Evolutionary conservation across 169 alveolate species (phyloP).

Genomic region (Neospora caninum): DNA sequence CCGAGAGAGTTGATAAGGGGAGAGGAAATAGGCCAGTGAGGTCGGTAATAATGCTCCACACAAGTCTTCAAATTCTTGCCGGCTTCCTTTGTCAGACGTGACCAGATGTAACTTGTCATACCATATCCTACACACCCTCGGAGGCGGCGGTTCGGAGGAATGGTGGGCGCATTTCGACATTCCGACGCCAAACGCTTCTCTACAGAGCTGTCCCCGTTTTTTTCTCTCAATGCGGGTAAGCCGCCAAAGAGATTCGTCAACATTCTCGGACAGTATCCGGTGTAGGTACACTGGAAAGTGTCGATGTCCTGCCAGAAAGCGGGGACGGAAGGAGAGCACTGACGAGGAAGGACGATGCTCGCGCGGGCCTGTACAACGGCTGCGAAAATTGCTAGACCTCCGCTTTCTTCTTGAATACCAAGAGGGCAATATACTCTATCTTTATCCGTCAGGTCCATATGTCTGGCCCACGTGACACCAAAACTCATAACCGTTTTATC

Average conservation of each 20-base stretch:
- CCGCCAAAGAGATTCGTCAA: not conserved
- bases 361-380: constrained; percentile 41
- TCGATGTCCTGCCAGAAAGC: constrained; percentile 29
- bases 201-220: not conserved
- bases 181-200: not conserved
- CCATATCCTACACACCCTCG: constrained; percentile 39
- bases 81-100: not conserved
- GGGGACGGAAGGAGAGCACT: not conserved
- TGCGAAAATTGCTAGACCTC: not conserved
- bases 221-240: not conserved
- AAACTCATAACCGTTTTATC: not conserved
- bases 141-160: not conserved
- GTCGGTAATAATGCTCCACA: constrained; percentile 17
- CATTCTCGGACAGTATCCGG: not conserved
- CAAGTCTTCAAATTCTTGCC: not conserved
- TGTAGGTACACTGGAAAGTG: not conserved
- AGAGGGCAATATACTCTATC: constrained; percentile 29
- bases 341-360: constrained; percentile 9
- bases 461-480: constrained; percentile 27
- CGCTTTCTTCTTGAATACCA: not conserved
- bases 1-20: constrained; percentile 9
- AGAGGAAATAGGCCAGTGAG: constrained; percentile 11
- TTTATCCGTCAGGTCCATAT: not conserved
- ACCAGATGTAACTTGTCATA: not conserved
- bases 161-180: not conserved